Conservation (phyloP, 352 stramenopile genomes). For the Phytophthora capsici region DNA sequence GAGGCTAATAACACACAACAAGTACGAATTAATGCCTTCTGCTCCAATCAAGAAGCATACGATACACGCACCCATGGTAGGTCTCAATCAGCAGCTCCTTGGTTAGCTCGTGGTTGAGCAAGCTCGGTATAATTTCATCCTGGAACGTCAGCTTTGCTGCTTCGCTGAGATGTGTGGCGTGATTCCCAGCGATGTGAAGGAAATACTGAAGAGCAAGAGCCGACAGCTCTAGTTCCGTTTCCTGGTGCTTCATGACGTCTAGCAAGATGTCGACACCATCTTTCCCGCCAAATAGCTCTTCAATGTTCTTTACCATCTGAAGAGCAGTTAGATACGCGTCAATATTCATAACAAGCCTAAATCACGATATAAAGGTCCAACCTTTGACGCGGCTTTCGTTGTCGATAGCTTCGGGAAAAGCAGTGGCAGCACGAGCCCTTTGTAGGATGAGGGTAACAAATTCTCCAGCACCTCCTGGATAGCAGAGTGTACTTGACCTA, state of each 20-base stretch:
- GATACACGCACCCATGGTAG: constrained; percentile 65
- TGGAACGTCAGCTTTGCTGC: constrained; percentile 52
- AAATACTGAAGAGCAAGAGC: constrained; percentile 85
- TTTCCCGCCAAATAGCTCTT: constrained; percentile 51
- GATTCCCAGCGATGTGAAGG: constrained; percentile 73
- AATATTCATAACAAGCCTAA: constrained; percentile 10
- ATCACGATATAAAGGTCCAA: constrained; percentile 12
- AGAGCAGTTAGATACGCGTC: background rate
- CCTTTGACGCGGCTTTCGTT: constrained; percentile 67
- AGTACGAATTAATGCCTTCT: constrained; percentile 7
- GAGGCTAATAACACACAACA: constrained; percentile 34
- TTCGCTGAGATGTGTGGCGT: constrained; percentile 47
- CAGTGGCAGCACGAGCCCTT: constrained; percentile 73
- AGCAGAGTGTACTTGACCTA: constrained; percentile 73
- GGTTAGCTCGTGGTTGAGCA: constrained; percentile 69
- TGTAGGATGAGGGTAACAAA: constrained; percentile 73
- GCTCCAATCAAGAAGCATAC: no score
- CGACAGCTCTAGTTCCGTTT: constrained; percentile 69
- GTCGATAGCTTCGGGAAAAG: constrained; percentile 67
- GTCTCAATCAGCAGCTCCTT: constrained; percentile 82
- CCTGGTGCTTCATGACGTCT: constrained; percentile 72
- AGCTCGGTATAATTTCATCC: constrained; percentile 56
- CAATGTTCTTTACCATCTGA: constrained; percentile 71
- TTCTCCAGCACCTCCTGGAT: constrained; percentile 89
- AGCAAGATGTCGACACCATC: constrained; percentile 70